A percentile compares a stretch with the other conserved stretches of the same genome.
These are phyloP conservation scores for Cocos nucifera DNA, from an alignment of 176 grass and related monocot species.

Conservation along the genomic window DNA sequence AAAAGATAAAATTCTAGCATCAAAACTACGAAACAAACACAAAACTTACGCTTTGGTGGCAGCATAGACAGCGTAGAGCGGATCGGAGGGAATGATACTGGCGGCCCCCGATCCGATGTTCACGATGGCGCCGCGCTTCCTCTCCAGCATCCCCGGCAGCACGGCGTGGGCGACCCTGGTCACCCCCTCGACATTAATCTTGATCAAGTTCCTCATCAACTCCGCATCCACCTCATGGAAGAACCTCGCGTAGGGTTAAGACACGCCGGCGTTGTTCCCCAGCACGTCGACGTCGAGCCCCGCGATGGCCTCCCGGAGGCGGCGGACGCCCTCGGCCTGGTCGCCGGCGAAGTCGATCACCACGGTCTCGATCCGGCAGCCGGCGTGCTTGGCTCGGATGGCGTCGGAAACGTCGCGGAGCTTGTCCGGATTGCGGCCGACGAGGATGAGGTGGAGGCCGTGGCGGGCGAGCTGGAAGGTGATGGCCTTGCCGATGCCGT, in stretches of 20 bases:
- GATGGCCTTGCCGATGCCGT: constrained; percentile 40
- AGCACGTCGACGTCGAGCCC: constrained; percentile 43
- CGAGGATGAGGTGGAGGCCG: constrained; percentile 46
- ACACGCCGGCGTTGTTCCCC: constrained; percentile 52
- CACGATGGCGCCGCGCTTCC: constrained; percentile 33
- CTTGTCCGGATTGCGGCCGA: constrained; percentile 40
- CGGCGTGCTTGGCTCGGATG: background rate
- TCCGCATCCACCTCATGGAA: constrained; percentile 47
- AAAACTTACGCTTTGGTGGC: constrained; percentile 25
- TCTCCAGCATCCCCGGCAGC: constrained; percentile 32
- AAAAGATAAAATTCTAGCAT: background rate
- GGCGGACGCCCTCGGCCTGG: constrained; percentile 5
- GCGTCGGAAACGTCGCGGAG: constrained; percentile 28
- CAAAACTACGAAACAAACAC: background rate
- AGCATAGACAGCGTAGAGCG: constrained; percentile 38
- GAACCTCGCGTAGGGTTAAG: constrained; percentile 24
- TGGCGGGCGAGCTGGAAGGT: constrained; percentile 33
- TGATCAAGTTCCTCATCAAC: constrained; percentile 17
- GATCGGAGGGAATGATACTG: constrained; percentile 31
- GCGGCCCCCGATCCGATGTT: constrained; percentile 48
- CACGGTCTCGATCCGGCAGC: constrained; percentile 16
- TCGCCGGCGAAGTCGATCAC: constrained; percentile 32
- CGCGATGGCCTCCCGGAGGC: constrained; percentile 6
- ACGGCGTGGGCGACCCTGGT: constrained; percentile 36
- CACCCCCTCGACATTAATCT: constrained; percentile 33